Conservation (phyloP, 1,284 basidiomycete species). For the Ganoderma meredithae region DNA sequence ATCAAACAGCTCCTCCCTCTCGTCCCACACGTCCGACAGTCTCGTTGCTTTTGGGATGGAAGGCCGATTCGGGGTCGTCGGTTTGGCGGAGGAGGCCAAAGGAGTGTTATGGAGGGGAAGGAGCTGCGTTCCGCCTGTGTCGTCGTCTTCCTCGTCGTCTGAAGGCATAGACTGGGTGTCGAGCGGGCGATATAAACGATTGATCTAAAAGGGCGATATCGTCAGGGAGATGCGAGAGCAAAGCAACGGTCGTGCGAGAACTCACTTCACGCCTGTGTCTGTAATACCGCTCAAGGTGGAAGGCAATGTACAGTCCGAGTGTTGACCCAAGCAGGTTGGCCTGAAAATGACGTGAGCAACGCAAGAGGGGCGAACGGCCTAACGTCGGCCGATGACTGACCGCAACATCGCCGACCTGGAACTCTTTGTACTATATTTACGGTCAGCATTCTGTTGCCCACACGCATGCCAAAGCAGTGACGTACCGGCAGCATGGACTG, state of each 20-base stretch:
- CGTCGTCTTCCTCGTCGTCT: slow-evolving; percentile 59
- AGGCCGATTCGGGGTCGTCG: slow-evolving; percentile 3
- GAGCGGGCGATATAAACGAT: slow-evolving; percentile 76
- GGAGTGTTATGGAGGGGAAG: slow-evolving; percentile 59
- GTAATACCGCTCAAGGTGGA: slow-evolving; percentile 75
- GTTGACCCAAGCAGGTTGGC: slow-evolving; percentile 85
- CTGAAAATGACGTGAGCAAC: slow-evolving; percentile 46
- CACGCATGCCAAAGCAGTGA: slow-evolving; percentile 11
- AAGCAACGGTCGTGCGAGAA: neutral
- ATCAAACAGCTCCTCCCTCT: slow-evolving; percentile 78
- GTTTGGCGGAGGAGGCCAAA: neutral
- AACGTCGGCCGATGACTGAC: slow-evolving; percentile 49
- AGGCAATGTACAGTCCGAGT: slow-evolving; percentile 73
- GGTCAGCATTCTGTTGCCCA: slow-evolving; percentile 12
- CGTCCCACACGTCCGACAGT: slow-evolving; percentile 77
- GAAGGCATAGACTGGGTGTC: slow-evolving; percentile 56
- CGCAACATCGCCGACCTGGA: slow-evolving; percentile 80
- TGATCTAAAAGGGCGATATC: slow-evolving; percentile 55
- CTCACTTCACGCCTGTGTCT: slow-evolving; percentile 76
- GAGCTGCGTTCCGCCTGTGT: slow-evolving; percentile 56
- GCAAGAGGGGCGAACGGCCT: slow-evolving; percentile 9
- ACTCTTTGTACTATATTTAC: slow-evolving; percentile 70
- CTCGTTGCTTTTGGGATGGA: slow-evolving; percentile 39
- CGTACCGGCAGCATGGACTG: slow-evolving; percentile 82
- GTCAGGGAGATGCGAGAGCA: neutral